Conservation (phyloP, 2,329 filamentous ascomycete species). For the Colletotrichum australisinense region DNA sequence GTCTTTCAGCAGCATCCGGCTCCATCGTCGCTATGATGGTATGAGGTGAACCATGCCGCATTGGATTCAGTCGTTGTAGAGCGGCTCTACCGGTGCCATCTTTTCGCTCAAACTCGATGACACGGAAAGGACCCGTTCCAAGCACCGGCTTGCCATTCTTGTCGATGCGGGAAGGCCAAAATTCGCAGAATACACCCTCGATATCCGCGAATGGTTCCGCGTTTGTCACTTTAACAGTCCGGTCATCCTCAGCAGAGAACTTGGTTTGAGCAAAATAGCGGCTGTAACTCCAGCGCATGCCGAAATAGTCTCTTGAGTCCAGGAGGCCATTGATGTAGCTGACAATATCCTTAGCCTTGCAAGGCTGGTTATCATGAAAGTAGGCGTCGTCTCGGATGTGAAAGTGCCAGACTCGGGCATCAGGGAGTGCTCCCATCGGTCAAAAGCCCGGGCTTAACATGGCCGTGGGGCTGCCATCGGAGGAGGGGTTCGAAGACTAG, state of each 20-base stretch:
- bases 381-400: constrained; percentile 17
- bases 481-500: constrained; percentile 26
- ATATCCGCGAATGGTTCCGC: constrained; percentile 12
- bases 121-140: constrained; percentile 14
- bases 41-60: not conserved
- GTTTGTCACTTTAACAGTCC: not conserved
- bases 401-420: constrained; percentile 4
- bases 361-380: constrained; percentile 14
- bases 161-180: constrained; percentile 9
- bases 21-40: not conserved
- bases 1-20: not conserved
- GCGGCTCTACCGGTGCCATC: not conserved
- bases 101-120: constrained; percentile 11
- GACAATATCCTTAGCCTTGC: not conserved
- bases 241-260: not conserved
- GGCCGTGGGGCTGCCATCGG: constrained; percentile 11
- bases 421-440: constrained; percentile 15
- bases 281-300: constrained; percentile 29
- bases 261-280: not conserved
- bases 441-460: constrained; percentile 1
- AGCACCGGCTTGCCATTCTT: constrained; percentile 8
- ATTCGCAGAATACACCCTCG: constrained; percentile 17
- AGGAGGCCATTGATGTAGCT: constrained; percentile 4
- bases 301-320: constrained; percentile 26
- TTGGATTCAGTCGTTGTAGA: not conserved